Base-by-base conservation (phyloP, 805 yeast genomes). In the Ogataea kodamae region DNA sequence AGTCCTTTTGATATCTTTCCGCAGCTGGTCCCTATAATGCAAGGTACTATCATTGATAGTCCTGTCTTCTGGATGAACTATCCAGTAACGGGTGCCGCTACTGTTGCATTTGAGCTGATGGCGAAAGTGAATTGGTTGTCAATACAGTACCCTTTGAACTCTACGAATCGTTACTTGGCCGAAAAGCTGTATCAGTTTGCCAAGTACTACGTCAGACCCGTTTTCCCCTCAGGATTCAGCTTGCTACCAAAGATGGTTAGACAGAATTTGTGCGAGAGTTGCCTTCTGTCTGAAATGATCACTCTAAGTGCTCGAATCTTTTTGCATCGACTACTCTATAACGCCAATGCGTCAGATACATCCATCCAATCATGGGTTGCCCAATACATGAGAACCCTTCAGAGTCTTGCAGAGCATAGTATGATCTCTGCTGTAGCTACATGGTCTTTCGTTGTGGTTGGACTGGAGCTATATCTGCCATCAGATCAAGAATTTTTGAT, bases 1-100 rank as follows among this genome's bases (percentile, higher is more conserved):
- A 59, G 64, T 5, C 73, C 74, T 2, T 68, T 62, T 41, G 51
- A 46, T 2, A 55, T 65, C 16, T 67, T 62, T 35, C 43, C 41
- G 19, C 59, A 54, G 49, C 33, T 49, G 43, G 11, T 51, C 49
- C 54, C 57, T 9, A 37, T 48, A 10, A 39, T 67, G 21, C 52
- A 49, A 15, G 49, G 55, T 3, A 68, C 67, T n/a, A 33, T 67
- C 4, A 62, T 58, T 40, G 50, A 51, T 6, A 39, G 45, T 23
- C 50, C 52, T 6, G 42, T 43, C 8, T 54, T 53, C 23, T 64
- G 67, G 67, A 57, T 63, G 61, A 64, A 61, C 33, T 58, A 63
- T 30, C 68, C 70, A 0, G 60, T 64, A 6, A 45, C 60, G 38
- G 70, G 70, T 3, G 59, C 67, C 8, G 58, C 67, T 3, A 36